These are phyloP conservation scores for Stellera chamaejasme DNA, from an alignment of 345 rosid species.

Conservation along the genomic window DNA sequence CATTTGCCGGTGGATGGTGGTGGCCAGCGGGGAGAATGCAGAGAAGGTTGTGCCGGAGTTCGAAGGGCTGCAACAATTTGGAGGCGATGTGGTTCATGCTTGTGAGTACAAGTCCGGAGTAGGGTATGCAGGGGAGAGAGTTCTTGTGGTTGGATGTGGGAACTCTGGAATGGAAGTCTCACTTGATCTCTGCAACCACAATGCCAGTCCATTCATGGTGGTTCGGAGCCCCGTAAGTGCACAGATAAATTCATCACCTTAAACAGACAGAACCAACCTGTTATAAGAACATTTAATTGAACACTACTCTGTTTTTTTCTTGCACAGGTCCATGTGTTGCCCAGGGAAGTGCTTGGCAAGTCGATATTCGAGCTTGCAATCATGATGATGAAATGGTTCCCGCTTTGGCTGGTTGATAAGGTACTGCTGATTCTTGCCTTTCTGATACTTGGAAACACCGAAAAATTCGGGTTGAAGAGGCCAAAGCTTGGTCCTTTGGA, in stretches of 20 bases:
- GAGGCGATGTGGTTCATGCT: conserved; percentile 48
- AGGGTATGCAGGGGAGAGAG: conserved; percentile 39
- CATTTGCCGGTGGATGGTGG: conserved; percentile 68
- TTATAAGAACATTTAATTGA: too few species aligned
- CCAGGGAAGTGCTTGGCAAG: conserved; percentile 13
- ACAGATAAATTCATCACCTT: neutral
- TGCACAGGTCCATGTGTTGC: conserved; percentile 15
- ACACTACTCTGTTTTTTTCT: neutral
- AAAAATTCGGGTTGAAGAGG: conserved; percentile 9
- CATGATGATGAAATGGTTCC: conserved; percentile 8
- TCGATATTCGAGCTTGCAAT: conserved; percentile 13
- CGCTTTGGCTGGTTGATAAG: conserved; percentile 12
- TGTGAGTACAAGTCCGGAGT: conserved; percentile 70
- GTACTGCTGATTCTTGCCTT: conserved; percentile 5
- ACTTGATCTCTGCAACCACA: conserved; percentile 62
- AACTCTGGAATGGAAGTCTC: conserved; percentile 88
- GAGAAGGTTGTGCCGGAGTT: conserved; percentile 61
- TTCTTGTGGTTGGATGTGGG: conserved; percentile 73
- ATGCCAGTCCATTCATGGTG: conserved; percentile 64
- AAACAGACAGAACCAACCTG: too few species aligned
- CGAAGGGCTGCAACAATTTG: conserved; percentile 50
- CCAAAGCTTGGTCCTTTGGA: conserved; percentile 11
- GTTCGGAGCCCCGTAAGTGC: conserved; percentile 50
- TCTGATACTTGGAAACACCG: conserved; percentile 8
- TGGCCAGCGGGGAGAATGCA: conserved; percentile 79